A percentile compares a stretch with the other conserved stretches of the same genome.
phyloP scores from a whole-genome alignment of 2,329 filamentous ascomycete species.

The Colletotrichum paranaense region DNA sequence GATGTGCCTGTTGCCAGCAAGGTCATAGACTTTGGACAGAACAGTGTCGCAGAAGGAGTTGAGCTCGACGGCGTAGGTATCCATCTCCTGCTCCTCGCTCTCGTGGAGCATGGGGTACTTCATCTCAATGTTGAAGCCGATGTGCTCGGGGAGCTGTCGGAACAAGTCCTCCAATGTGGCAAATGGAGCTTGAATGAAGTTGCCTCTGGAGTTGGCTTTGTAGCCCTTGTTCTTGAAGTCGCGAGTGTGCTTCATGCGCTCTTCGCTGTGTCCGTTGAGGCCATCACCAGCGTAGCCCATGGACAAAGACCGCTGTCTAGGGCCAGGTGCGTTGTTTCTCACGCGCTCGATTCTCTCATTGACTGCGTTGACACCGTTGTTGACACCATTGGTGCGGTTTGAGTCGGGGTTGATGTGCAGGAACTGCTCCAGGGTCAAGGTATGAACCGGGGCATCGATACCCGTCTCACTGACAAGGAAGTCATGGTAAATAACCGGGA shows the following conservation, averaged over 20 bases:
- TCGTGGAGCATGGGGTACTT: slow-evolving; percentile 99
- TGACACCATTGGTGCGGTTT: slow-evolving; percentile 35
- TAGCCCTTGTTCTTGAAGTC: slow-evolving; percentile 96
- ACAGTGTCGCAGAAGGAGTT: slow-evolving; percentile 98
- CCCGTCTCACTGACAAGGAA: slow-evolving; percentile 98
- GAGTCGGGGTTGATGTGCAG: slow-evolving; percentile 80
- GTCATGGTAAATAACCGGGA: slow-evolving; percentile 98
- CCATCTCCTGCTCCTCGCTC: slow-evolving; percentile 95
- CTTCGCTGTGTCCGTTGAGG: slow-evolving; percentile 57
- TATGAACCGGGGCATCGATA: slow-evolving; percentile 96
- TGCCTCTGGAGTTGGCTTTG: slow-evolving; percentile 94
- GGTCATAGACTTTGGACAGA: slow-evolving; percentile 87
- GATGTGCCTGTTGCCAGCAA: slow-evolving; percentile 85
- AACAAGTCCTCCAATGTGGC: slow-evolving; percentile 96
- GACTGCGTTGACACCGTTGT: slow-evolving; percentile 39
- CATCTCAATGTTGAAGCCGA: slow-evolving; percentile 99
- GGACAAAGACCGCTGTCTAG: slow-evolving; percentile 64
- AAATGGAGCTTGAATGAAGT: slow-evolving; percentile 96
- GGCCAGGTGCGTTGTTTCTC: slow-evolving; percentile 44
- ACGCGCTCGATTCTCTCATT: slow-evolving; percentile 44
- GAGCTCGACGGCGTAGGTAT: slow-evolving; percentile 93
- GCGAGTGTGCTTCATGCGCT: slow-evolving; percentile 96
- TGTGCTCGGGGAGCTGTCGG: slow-evolving; percentile 79
- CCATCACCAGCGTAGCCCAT: slow-evolving; percentile 61
- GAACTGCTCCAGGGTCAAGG: slow-evolving; percentile 94